Evolutionary conservation across 83 land plant genomes (phyloP), one percentile per base, ranked within the genome.

Genomic region (Diphasiastrum complanatum): DNA sequence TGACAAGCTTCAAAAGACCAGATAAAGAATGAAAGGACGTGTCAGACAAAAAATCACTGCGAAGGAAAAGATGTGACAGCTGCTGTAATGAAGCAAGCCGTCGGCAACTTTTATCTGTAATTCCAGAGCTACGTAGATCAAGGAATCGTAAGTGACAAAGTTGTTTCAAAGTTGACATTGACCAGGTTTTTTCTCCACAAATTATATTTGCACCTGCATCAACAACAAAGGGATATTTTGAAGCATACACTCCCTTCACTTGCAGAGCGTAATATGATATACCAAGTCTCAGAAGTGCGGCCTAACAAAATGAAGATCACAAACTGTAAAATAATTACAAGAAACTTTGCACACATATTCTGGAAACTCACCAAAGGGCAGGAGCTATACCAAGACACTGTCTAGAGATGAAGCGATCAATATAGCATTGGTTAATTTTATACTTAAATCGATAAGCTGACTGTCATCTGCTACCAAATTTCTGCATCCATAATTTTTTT

Each of bases 41-140:
- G 54, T 86, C 89, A n/a, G 92, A 74, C 32, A 93, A 75, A 45
- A 72, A 78, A 50, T 72, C 77, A 51, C 80, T 76, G 57, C 68
- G 70, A 4, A 93, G 76, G 27, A 58, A 75, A 14, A 89, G 77
- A 49, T 70, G 69, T 2, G 37, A 64, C 60, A 93, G 38, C 50
- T 75, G 66, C 45, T 62, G 61, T 10, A 83, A 72, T 30, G 62
- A 36, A 26, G 70, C 36, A 30, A 93, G 48, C 12, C 81, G 78
- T 2, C 24, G 16, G 30, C 83, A 61, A 14, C 69, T 64, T 27
- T 41, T 61, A 64, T 93, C 92, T 26, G 46, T 65, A 29, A 89
- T 50, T 31, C 65, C 67, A 11, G 89, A 86, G 0, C 73, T 68
- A 51, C 77, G 81, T 70, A 93, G 64, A 50, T 89, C 72, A 41